These are phyloP conservation scores for Daldinia concentrica DNA, from an alignment of 495 filamentous ascomycete genomes.

Conservation along the genomic window DNA sequence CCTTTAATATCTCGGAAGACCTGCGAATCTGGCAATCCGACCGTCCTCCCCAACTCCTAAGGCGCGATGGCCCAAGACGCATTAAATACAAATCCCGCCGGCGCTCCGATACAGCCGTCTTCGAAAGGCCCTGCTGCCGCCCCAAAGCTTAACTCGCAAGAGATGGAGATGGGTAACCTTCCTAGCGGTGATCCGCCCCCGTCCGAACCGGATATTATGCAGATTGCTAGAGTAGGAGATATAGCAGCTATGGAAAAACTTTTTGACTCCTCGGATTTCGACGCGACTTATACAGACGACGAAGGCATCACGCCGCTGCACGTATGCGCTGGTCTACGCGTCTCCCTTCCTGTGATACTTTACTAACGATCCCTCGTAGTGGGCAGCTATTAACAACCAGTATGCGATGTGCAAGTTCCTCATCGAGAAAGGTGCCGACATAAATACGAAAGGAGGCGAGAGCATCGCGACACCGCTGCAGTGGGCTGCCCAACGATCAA, in stretches of 20 bases:
- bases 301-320: conserved; percentile 96
- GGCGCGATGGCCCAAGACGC: conserved; percentile 32
- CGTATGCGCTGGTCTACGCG: conserved; percentile 62
- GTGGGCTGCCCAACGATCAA: conserved; percentile 94
- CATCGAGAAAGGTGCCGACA: conserved; percentile 85
- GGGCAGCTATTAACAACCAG: conserved; percentile 99
- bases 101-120: conserved; percentile 57
- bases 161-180: conserved; percentile 76
- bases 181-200: conserved; percentile 50
- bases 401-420: conserved; percentile 96
- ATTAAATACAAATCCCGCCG: conserved; percentile 33
- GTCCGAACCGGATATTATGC: conserved; percentile 88
- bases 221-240: conserved; percentile 89
- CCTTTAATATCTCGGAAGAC: background rate
- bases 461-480: conserved; percentile 91
- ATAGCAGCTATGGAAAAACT: conserved; percentile 86
- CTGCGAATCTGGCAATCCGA: background rate
- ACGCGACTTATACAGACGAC: conserved; percentile 82
- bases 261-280: conserved; percentile 81
- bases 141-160: conserved; percentile 67
- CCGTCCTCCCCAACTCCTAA: background rate
- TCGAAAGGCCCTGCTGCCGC: conserved; percentile 67
- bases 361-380: conserved; percentile 65
- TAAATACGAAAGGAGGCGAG: conserved; percentile 95
- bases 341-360: background rate